Percentiles rank a stretch among this genome's conserved stretches.
Conservation (phyloP, 1,284 basidiomycete genomes). For the Pterula multifida region DNA sequence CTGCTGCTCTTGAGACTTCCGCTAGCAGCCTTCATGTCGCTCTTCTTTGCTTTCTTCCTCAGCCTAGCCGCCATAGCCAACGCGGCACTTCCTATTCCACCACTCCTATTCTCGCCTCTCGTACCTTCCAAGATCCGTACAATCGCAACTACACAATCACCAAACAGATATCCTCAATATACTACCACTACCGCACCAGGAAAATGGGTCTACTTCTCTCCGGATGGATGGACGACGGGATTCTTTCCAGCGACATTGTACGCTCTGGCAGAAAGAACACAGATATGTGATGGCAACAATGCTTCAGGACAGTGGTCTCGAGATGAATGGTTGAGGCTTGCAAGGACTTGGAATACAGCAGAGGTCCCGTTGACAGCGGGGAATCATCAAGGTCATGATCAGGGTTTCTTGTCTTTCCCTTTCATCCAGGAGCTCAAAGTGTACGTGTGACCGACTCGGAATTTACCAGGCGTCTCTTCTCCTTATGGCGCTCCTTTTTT, state of each 20-base stretch:
- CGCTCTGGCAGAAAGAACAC: constrained; percentile 37
- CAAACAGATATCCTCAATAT: constrained; percentile 1
- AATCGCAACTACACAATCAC: neutral
- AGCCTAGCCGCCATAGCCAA: neutral
- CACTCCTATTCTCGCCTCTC: neutral
- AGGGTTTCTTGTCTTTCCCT: constrained; percentile 7
- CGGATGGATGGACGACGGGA: constrained; percentile 55
- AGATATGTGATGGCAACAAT: constrained; percentile 30
- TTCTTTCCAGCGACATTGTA: constrained; percentile 57
- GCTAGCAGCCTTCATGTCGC: neutral
- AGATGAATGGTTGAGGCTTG: constrained; percentile 42
- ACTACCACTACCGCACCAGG: constrained; percentile 25
- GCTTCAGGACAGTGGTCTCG: constrained; percentile 6
- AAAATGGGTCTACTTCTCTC: constrained; percentile 36
- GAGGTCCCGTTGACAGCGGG: neutral
- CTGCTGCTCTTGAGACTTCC: too few relatives aligned
- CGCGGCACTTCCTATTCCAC: neutral
- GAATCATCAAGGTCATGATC: constrained; percentile 5
- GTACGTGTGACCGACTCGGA: constrained; percentile 13
- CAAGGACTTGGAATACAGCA: constrained; percentile 17
- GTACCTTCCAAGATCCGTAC: neutral
- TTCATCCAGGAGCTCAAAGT: constrained; percentile 17
- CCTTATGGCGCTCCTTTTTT: neutral
- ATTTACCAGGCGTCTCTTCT: neutral
- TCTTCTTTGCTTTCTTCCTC: neutral